Base-by-base conservation (phyloP, 805 yeast genomes). In the Zygosaccharomyces bisporus region DNA sequence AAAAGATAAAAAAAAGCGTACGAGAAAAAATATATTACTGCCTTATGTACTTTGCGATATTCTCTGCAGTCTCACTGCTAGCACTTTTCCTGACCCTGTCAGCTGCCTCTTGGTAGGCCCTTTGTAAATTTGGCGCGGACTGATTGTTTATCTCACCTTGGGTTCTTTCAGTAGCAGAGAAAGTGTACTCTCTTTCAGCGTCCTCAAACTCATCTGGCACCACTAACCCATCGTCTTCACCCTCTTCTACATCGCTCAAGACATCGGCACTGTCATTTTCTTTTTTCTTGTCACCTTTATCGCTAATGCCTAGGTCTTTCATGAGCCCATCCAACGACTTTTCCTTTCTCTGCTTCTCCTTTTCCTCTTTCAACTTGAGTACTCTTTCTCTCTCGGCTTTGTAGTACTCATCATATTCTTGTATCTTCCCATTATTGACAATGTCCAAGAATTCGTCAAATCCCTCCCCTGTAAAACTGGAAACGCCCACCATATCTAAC, bases 401-500 rank as follows among this genome's bases (percentile, higher is more conserved):
- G 64, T 93, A 93, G 56, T 73, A 90, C 47, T 80, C 79, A 47
- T 88, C 80, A 64, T 83, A 93, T 66, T 93, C 99, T 30, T 81
- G 86, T 37, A 83, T 89, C 67, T 93, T 93, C 6, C 40, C 40
- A 47, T 77, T 75, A 56, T 87, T 95, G 4, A 93, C 93, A 1
- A 87, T 85, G n/a, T 69, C 72, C 57, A 91, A 63, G 58, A 93
- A 91, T 17, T 89, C 95, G 60, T 89, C 96, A 61, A 93, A 86
- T 0, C 99, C 99, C 2, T 75, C 83, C 13, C 99, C 99, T 0
- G 98, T 90, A 58, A 80, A 85, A 35, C 97, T 80, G 34, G 96
- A 87, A 10, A 89, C 95, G n/a, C 87, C 82, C 34, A 86, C 95
- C 49, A 90, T 86, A 61, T 93, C 98, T 50, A 93, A 70, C 46